Evolutionary conservation across 805 yeast genomes (phyloP), one percentile per base, ranked within the genome.

Genomic region (Hemisphaericaspora nanyangensis): DNA sequence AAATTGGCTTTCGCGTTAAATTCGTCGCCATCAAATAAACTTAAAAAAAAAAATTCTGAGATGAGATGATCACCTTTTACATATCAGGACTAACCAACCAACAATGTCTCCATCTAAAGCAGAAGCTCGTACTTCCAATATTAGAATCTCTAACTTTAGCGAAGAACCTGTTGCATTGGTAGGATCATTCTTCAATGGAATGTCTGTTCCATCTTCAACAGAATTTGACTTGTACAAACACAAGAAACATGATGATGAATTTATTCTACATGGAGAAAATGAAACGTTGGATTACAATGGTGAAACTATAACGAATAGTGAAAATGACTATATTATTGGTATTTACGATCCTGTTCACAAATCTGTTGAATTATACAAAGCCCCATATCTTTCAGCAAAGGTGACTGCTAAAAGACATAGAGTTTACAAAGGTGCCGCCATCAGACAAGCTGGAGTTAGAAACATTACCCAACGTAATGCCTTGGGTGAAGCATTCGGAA

Each of bases 401-500:
- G 83, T 85, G 29, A 71, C 80, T 1, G 77, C 93, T 13, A 78
- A 79, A 55, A 67, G 79, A 3, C 75, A 73, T 49, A 76, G 80
- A 51, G 63, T 63, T 32, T 70, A 70, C 45, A 66, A 67, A 33
- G 85, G 87, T 6, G 93, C 93, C 17, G 61, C 70, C 18, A 71
- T 86, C 40, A 79, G 76, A 62, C 84, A 78, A 57, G 62, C 66
- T 7, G 76, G 76, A 25, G 64, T 66, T 28, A 63, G 68, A 45
- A 63, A 73, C 50, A 67, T 74, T 42, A 66, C 71, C 13, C 87
- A 86, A 63, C 77, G 97, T 59, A 85, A 78, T 40, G 84, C 87
- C 2, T 74, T 93, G 55, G 99, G 99, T 55, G 91, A 88, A 63
- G 95, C 93, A 3, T 93, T 93, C 52, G 99, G 99, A 74, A 91